phyloP scores from a whole-genome alignment of 2,329 filamentous ascomycete species.

The Talaromyces sp. region DNA sequence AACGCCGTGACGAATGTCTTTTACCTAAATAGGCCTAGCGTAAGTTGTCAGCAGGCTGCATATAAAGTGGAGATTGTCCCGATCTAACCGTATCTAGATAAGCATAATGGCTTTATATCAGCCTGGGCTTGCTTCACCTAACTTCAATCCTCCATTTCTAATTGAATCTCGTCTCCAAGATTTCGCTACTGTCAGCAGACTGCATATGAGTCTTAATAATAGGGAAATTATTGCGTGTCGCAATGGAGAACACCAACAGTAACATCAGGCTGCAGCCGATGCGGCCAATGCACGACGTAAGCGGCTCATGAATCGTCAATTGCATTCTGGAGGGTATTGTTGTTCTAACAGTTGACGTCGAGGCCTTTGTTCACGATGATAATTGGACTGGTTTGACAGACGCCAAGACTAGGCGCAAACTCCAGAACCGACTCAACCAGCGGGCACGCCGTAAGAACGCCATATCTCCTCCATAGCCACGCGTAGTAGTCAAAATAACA shows the following conservation, averaged over 20 bases:
- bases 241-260: background rate
- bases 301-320: background rate
- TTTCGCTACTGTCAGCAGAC: conserved; percentile 2
- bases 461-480: background rate
- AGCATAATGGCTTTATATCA: background rate
- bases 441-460: conserved; percentile 15
- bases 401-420: conserved; percentile 11
- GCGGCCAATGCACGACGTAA: conserved; percentile 3
- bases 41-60: conserved; percentile 7
- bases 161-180: background rate
- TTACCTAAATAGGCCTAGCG: background rate
- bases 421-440: conserved; percentile 19
- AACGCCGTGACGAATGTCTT: background rate
- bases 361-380: conserved; percentile 8
- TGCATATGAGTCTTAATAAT: background rate
- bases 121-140: background rate
- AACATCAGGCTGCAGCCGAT: background rate
- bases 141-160: background rate
- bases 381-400: conserved; percentile 14
- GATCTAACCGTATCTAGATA: background rate
- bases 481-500: background rate
- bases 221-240: background rate
- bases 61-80: background rate
- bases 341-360: background rate
- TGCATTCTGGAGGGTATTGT: no score